Evolutionary conservation across 768 basidiomycete species (phyloP), one percentile per base, ranked within the genome.

Genomic region (Chalciporus chontae): DNA sequence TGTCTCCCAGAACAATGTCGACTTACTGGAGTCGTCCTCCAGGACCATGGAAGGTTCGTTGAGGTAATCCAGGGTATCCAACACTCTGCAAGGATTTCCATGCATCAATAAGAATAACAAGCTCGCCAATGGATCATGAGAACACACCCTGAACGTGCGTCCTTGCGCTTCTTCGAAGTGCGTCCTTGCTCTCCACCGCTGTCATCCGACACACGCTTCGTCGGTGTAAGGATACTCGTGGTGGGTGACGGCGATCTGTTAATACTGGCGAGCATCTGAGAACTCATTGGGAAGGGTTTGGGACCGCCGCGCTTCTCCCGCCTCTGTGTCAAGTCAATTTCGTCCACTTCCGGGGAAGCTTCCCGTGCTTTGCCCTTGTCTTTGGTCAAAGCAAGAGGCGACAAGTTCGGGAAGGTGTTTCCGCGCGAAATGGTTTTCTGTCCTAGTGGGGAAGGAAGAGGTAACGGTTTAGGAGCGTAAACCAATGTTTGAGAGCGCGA

Each of bases 231-330:
- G 48, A 51, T 55, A 40, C 40, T 10, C 24, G 46, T 8, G 48
- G 53, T 34, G 10, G 59, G 57, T 3, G 58, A 59, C 13, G 66
- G 63, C n/a, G 63, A 63, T 11, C 54, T 63, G 3, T 64, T 57
- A 40, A 75, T 72, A 41, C 70, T 72, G 9, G 65, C 60, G 3
- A 80, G 66, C 36, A 75, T 48, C 45, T 77, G 72, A 2, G 73
- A 70, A 43, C 66, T 73, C 79, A 84, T 75, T 5, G 78, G 77
- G 44, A 79, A 79, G 1, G 77, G 76, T 48, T 58, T 58, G 7
- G 51, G 46, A 40, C 41, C 45, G 11, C 17, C 5, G 15, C 34
- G 47, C 15, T 45, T 56, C 27, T 11, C 37, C n/a, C 3, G 18
- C 4, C 18, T n/a, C 4, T 41, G 32, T 26, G 36, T 45, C 41